phyloP scores from a whole-genome alignment of 1,284 basidiomycete genomes.

The Inonotus obliquus region DNA sequence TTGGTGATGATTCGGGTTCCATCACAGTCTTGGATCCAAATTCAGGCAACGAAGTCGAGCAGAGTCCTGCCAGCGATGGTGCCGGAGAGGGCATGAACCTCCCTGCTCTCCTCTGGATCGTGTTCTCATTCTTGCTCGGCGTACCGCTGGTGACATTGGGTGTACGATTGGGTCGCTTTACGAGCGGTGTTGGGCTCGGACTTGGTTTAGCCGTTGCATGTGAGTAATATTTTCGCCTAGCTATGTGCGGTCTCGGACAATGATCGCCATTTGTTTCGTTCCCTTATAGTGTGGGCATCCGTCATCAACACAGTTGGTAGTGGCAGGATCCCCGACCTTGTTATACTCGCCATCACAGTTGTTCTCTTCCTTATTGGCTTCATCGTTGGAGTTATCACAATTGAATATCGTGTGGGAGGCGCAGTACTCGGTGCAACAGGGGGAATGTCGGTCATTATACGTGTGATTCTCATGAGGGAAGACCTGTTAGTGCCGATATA shows the following conservation, averaged over 20 bases:
- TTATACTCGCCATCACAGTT: conserved; percentile 45
- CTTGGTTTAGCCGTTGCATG: conserved; percentile 43
- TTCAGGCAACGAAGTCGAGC: conserved; percentile 40
- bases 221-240: conserved; percentile 30
- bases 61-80: conserved; percentile 55
- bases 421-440: conserved; percentile 42
- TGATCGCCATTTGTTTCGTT: not conserved
- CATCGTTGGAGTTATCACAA: conserved; percentile 44
- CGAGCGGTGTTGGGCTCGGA: conserved; percentile 50
- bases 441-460: conserved; percentile 52
- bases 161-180: conserved; percentile 49
- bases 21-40: conserved; percentile 39
- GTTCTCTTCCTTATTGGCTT: conserved; percentile 48
- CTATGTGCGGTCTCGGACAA: conserved; percentile 8
- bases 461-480: conserved; percentile 46
- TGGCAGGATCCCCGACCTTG: conserved; percentile 44
- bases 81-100: conserved; percentile 44
- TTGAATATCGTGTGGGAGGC: conserved; percentile 44
- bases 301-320: conserved; percentile 51
- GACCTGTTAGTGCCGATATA: conserved; percentile 44
- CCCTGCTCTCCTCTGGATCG: conserved; percentile 54
- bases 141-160: conserved; percentile 50
- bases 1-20: conserved; percentile 39
- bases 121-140: conserved; percentile 46
- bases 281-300: conserved; percentile 49